Base-by-base conservation (phyloP, 1,139 yeast species). In the Saccharomyces hybrid region DNA sequence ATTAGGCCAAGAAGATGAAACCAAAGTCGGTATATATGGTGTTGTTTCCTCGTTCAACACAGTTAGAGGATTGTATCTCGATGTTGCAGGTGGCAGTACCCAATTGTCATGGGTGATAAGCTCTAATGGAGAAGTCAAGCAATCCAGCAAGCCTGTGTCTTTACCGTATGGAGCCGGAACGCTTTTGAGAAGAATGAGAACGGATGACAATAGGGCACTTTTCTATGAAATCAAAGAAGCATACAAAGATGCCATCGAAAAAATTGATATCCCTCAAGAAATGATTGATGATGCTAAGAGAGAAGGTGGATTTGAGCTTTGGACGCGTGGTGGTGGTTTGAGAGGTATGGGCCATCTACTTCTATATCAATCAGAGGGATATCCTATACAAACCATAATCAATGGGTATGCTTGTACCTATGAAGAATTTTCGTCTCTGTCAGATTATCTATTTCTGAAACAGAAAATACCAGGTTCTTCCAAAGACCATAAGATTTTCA, bases 131-230 rank as follows among this genome's bases (percentile, higher is more conserved):
- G 77, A 75, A 55, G 74, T 82, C 41, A 70, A 71, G 55, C 75
- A 79, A 62, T 79, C 84, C n/a, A 72, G 75, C 2, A 75, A 74
- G 13, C 85, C 88, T 0, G 80, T 81, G 2, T 78, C 84, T 1
- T 66, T 83, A 50, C 88, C 88, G 1, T 84, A 81, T 63, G 89
- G 89, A 14, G 84, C 87, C 0, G 86, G 85, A 27, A 82, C 84
- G 0, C 69, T 83, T 47, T 76, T 84, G 0, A 75, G 81, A 57
- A 70, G 86, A 58, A 67, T 82, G 58, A 72, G 72, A 55, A 66
- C 72, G 52, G 84, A 81, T 59, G 76, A 76, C 57, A 72, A 72
- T 47, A 72, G 71, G 50, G 72, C 70, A 1, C 59, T 81, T 25
- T 79, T 73, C 58, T 66, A 73, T 42, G 84, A 80, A 59, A 78